Conservation (phyloP, 306 rosid genomes). For the Lagenaria siceraria region DNA sequence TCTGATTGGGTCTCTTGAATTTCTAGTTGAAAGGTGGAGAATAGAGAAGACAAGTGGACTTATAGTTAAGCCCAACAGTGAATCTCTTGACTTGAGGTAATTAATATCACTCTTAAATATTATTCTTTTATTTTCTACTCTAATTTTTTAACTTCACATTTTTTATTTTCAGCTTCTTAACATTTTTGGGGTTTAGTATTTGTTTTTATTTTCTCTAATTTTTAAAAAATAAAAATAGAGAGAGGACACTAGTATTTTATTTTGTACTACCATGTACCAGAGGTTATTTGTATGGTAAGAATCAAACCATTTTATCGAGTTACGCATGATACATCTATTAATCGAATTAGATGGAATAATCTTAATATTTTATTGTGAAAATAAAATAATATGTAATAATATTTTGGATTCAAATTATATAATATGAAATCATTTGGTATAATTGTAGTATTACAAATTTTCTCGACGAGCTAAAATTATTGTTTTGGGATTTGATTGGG, state of each 20-base stretch:
- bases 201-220: not conserved
- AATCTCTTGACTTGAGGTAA: constrained; percentile 38
- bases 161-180: too few species aligned
- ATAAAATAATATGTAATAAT: not conserved
- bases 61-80: not conserved
- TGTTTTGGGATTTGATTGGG: not conserved
- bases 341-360: not conserved
- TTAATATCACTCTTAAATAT: not conserved
- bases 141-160: not conserved
- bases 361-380: not conserved
- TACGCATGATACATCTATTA: not conserved
- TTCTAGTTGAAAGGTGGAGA: constrained; percentile 25
- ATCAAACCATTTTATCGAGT: not conserved
- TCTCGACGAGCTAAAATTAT: not conserved
- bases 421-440: not conserved
- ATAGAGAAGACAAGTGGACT: constrained; percentile 21
- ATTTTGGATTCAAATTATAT: not conserved
- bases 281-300: too few species aligned
- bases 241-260: too few species aligned
- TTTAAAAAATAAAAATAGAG: too few species aligned
- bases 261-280: too few species aligned
- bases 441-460: not conserved
- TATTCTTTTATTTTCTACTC: not conserved
- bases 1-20: not conserved
- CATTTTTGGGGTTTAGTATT: too few species aligned